Evolutionary conservation across 768 basidiomycete species (phyloP).

Genomic region (Coprinellus aureogranulatus): DNA sequence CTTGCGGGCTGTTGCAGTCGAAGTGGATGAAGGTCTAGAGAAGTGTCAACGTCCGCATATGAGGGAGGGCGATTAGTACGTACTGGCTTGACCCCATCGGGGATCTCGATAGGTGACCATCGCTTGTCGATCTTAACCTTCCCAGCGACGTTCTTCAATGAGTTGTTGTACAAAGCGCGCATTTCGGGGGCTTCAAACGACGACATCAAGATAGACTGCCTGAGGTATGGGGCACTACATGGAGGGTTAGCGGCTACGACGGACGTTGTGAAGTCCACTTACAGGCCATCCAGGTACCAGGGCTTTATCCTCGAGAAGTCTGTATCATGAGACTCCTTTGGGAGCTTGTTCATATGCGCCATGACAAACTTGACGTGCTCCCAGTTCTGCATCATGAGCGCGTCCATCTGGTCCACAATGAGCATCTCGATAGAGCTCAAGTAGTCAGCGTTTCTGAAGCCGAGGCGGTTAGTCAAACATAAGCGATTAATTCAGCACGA

Average conservation of each 20-base stretch:
- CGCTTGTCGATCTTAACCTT: constrained; percentile 67
- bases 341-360: constrained; percentile 80
- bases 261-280: constrained; percentile 7
- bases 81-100: constrained; percentile 81
- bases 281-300: constrained; percentile 97
- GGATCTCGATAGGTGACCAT: constrained; percentile 76
- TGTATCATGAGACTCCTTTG: constrained; percentile 88
- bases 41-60: neutral
- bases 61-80: constrained; percentile 15
- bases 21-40: constrained; percentile 70
- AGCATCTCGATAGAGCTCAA: constrained; percentile 90
- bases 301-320: constrained; percentile 98
- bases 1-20: constrained; percentile 64
- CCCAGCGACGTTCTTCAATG: constrained; percentile 80
- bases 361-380: constrained; percentile 95
- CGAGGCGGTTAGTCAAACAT: neutral
- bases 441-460: constrained; percentile 76
- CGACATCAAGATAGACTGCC: constrained; percentile 86
- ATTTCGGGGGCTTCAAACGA: constrained; percentile 89
- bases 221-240: constrained; percentile 73
- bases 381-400: constrained; percentile 98
- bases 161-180: constrained; percentile 71
- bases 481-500: neutral
- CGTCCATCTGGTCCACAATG: constrained; percentile 90
- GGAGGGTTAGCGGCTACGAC: neutral